phyloP scores from a whole-genome alignment of 768 basidiomycete species.

The Hygrophoropsis aurantiaca region DNA sequence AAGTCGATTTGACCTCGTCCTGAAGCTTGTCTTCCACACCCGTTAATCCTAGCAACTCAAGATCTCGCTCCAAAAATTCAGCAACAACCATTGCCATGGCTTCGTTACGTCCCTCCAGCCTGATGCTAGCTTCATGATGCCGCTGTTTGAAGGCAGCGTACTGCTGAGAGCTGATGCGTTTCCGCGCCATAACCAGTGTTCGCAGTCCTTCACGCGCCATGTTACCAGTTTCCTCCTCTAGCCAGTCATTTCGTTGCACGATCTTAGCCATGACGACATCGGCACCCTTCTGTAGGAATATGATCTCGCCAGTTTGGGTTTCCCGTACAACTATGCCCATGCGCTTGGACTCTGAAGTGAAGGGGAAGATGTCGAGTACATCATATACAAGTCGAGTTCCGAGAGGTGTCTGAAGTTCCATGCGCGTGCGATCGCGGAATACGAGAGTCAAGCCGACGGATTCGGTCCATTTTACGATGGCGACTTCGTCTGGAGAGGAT shows the following conservation, averaged over 20 bases:
- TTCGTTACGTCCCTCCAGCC: constrained; percentile 76
- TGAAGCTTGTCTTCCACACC: constrained; percentile 99
- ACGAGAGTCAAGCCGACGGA: constrained; percentile 89
- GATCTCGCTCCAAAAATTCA: constrained; percentile 79
- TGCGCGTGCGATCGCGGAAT: constrained; percentile 87
- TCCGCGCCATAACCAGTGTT: constrained; percentile 90
- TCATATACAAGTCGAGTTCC: constrained; percentile 71
- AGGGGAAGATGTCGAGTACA: constrained; percentile 94
- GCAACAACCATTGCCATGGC: constrained; percentile 75
- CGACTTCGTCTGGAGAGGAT: constrained; percentile 98
- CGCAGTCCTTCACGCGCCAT: constrained; percentile 97
- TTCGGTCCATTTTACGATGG: constrained; percentile 96
- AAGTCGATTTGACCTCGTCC: constrained; percentile 91
- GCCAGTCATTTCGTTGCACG: constrained; percentile 96
- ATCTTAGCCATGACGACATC: constrained; percentile 98
- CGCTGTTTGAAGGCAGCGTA: constrained; percentile 72
- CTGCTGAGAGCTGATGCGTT: constrained; percentile 64
- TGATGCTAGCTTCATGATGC: constrained; percentile 78
- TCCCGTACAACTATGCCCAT: constrained; percentile 98
- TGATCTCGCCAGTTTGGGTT: constrained; percentile 68
- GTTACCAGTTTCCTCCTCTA: constrained; percentile 97
- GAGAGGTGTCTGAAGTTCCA: constrained; percentile 74
- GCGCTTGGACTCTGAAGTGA: constrained; percentile 97
- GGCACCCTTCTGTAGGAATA: constrained; percentile 94
- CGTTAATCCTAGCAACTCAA: constrained; percentile 91